Evolutionary conservation across 169 alveolate genomes (phyloP).

Genomic region (Plasmodium gonderi): DNA sequence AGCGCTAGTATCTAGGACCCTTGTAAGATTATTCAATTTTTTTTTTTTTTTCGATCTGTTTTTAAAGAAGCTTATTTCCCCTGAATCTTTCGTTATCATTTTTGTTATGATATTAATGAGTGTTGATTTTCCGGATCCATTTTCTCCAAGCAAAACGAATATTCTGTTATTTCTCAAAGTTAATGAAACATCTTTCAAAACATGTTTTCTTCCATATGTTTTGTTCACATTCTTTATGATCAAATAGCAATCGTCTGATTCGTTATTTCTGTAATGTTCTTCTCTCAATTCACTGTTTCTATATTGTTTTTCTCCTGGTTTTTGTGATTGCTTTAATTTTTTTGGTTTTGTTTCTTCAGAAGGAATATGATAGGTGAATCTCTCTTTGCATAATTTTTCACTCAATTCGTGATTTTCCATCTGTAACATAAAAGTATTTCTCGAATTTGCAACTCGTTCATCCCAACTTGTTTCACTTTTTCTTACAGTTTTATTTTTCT

Average conservation of each 20-base stretch:
- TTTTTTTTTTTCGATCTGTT: background rate
- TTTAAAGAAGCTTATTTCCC: constrained; percentile 37
- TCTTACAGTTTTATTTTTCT: background rate
- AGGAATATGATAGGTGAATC: too few species aligned
- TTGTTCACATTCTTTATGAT: constrained; percentile 57
- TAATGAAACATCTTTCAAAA: constrained; percentile 37
- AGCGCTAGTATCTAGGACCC: background rate
- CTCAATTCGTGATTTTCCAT: too few species aligned
- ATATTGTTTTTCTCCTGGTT: background rate
- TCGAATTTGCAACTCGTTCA: background rate
- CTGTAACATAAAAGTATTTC: too few species aligned
- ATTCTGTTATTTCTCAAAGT: constrained; percentile 31
- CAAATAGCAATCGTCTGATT: background rate
- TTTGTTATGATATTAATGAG: constrained; percentile 56
- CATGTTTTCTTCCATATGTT: constrained; percentile 47
- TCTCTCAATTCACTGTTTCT: too few species aligned
- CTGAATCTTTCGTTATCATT: constrained; percentile 47
- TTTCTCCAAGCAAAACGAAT: constrained; percentile 66
- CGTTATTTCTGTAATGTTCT: background rate
- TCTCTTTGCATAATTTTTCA: too few species aligned
- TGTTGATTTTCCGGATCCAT: constrained; percentile 73
- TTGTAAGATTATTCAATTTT: too few species aligned
- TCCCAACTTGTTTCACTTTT: background rate
- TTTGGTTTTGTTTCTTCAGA: too few species aligned
- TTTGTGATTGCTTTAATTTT: too few species aligned